These are phyloP conservation scores for Colletotrichum gigasporum DNA, from an alignment of 2,329 filamentous ascomycete genomes.

Conservation along the genomic window DNA sequence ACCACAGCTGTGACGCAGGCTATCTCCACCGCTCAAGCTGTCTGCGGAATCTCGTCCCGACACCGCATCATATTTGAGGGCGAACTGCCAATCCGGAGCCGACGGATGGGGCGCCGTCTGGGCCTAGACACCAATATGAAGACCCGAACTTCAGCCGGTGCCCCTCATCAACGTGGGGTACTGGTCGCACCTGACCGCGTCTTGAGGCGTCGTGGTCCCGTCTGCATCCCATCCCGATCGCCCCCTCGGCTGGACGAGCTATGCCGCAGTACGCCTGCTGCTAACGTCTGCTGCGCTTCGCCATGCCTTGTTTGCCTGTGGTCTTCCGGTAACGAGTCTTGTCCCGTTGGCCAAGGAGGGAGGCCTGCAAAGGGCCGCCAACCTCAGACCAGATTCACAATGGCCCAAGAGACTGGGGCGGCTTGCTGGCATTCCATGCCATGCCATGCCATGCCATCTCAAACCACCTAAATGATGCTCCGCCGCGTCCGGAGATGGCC, in stretches of 20 bases:
- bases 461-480: neutral
- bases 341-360: neutral
- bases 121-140: neutral
- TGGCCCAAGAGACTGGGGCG: neutral
- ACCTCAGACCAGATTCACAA: neutral
- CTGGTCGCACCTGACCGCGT: neutral
- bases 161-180: constrained; percentile 24
- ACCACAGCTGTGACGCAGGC: no score
- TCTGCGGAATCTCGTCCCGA: constrained; percentile 30
- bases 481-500: constrained; percentile 11
- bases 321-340: neutral
- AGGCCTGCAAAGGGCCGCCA: neutral
- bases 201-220: constrained; percentile 1
- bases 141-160: constrained; percentile 11
- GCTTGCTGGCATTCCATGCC: constrained; percentile 5
- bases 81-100: constrained; percentile 13
- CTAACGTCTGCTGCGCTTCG: neutral
- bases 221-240: neutral
- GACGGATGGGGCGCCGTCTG: neutral
- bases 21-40: neutral
- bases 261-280: neutral
- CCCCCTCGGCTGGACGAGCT: neutral
- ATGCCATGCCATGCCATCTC: no score
- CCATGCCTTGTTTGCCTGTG: constrained; percentile 6
- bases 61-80: constrained; percentile 3